Evolutionary conservation across 2,329 filamentous ascomycete genomes (phyloP), one percentile per base, ranked within the genome.

Genomic region (Rhynchosporium agropyri): DNA sequence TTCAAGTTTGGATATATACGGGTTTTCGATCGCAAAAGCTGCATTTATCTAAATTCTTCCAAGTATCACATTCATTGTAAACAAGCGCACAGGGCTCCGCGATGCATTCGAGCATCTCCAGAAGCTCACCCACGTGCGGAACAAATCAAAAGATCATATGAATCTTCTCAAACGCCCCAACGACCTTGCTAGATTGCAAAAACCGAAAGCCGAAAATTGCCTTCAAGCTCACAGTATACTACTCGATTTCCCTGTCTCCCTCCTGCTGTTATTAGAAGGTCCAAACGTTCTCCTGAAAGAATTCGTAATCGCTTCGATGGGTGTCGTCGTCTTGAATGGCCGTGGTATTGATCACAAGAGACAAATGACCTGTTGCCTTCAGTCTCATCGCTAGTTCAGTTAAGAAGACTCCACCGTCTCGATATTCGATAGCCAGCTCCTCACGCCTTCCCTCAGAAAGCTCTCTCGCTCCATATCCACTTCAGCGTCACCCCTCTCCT

Each of bases 371-470:
- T 51, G 40, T 13, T 49, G 8, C 54, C 53, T 13, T 58, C 57
- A 40, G 9, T 20, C 15, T 31, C 29, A n/a, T 29, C 31, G 12
- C 33, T 40, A 38, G 50, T 54, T 20, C 43, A 43, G 50, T 10
- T 48, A 53, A n/a, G 4, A 8, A 58, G 36, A 51, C 46, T 66
- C 64, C 8, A 20, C 40, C 42, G 42, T 63, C 53, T 84, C 81
- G 7, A 84, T 75, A 58, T 76, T 77, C 31, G 75, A 76, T 48
- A 86, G 73, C 84, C 84, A 87, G 46, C 78, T 74, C 58, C 79
- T 76, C 29, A 87, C 82, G 2, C 85, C 85, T 61, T 85, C 80
- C 50, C 83, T 79, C 58, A 89, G 73, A 4, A 83, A 77, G 64
- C 80, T 85, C 65, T 73, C 67, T n/a, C 65, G 29, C 62, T 68